A percentile compares a stretch with the other conserved stretches of the same genome.
Conservation (phyloP, 1,284 basidiomycete species). For the Rhodofomes roseus region DNA sequence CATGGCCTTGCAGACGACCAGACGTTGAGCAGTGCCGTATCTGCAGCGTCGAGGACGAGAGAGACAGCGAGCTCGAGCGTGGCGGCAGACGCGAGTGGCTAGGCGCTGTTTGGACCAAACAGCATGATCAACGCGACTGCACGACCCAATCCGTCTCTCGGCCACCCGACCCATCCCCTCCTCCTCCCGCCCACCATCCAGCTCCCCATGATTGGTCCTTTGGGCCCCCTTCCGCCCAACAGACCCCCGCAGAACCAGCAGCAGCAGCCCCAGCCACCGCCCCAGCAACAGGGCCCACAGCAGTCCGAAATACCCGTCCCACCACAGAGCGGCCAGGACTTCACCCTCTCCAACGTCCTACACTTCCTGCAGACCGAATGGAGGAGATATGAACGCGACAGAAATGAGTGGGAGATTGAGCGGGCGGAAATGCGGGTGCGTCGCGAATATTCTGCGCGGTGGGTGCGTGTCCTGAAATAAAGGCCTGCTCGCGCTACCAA, state of each 20-base stretch:
- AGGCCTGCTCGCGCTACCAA: constrained; percentile 31
- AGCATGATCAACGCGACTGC: constrained; percentile 27
- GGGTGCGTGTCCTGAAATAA: constrained; percentile 13
- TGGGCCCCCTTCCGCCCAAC: constrained; percentile 39
- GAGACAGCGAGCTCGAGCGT: constrained; percentile 1
- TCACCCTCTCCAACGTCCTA: constrained; percentile 90
- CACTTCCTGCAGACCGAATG: constrained; percentile 99
- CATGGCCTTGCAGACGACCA: background rate
- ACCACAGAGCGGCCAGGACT: constrained; percentile 81
- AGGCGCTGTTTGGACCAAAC: constrained; percentile 24
- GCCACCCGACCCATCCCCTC: constrained; percentile 24
- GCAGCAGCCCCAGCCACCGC: constrained; percentile 42
- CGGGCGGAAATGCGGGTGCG: constrained; percentile 94
- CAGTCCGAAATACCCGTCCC: constrained; percentile 62
- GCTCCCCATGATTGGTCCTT: constrained; percentile 66
- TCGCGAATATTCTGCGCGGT: constrained; percentile 25
- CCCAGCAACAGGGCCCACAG: constrained; percentile 54
- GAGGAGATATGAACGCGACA: constrained; percentile 93
- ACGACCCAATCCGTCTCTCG: constrained; percentile 24
- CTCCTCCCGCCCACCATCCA: constrained; percentile 37
- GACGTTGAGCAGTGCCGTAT: background rate
- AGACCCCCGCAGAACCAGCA: constrained; percentile 37
- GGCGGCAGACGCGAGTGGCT: constrained; percentile 2
- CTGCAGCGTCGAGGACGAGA: background rate
- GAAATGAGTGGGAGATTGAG: constrained; percentile 99